Evolutionary conservation across 345 rosid species (phyloP).

Genomic region (Hevea brasiliensis): DNA sequence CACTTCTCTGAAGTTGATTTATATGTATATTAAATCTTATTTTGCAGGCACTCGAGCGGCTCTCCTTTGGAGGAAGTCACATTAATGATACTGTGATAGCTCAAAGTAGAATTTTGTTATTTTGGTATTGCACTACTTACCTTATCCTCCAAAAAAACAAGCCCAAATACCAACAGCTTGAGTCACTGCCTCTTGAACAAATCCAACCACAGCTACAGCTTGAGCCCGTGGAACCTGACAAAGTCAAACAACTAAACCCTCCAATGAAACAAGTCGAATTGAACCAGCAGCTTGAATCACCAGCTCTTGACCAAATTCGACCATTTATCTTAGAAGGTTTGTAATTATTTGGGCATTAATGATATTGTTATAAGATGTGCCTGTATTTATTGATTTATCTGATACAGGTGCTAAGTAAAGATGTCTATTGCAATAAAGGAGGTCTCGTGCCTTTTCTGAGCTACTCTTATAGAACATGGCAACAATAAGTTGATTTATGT

Average conservation of each 20-base stretch:
- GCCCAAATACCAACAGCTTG: constrained; percentile 81
- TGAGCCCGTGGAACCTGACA: constrained; percentile 44
- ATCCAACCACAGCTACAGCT: constrained; percentile 37
- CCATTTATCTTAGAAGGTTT: constrained; percentile 96
- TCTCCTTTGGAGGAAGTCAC: constrained; percentile 63
- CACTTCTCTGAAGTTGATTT: not conserved
- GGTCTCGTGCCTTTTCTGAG: constrained; percentile 31
- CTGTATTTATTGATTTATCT: constrained; percentile 46
- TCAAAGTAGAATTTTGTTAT: constrained; percentile 72
- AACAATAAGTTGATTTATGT: constrained; percentile 7
- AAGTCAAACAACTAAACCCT: constrained; percentile 39
- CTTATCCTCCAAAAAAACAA: constrained; percentile 78
- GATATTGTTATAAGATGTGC: constrained; percentile 27
- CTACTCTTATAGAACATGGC: constrained; percentile 20
- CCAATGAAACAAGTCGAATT: constrained; percentile 10
- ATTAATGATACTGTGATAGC: constrained; percentile 72
- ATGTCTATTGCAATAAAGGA: constrained; percentile 45
- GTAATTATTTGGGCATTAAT: constrained; percentile 51
- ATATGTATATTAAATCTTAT: not conserved
- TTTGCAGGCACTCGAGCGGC: constrained; percentile 79
- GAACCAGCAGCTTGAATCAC: constrained; percentile 29
- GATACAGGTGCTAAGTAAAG: constrained; percentile 72
- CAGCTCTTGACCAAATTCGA: constrained; percentile 48
- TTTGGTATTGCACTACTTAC: constrained; percentile 88
- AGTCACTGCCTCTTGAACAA: constrained; percentile 41